phyloP scores from a whole-genome alignment of 1,139 yeast species.

The Blastobotrys malaysiensis region DNA sequence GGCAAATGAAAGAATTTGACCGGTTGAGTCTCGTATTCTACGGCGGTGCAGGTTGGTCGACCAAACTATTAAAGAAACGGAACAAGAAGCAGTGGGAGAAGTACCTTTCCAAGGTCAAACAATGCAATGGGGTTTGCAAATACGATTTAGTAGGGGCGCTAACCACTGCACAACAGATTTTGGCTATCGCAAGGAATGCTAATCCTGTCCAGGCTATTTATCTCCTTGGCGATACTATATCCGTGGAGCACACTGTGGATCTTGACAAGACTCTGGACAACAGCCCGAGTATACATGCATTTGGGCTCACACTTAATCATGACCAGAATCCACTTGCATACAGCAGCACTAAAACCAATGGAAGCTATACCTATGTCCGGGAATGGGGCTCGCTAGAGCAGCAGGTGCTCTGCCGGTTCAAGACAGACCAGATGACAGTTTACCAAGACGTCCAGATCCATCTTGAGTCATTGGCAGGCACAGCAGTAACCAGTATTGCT shows the following conservation, averaged over 20 bases:
- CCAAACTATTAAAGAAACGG: neutral
- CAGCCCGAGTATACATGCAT: conserved; percentile 10
- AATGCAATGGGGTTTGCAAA: conserved; percentile 8
- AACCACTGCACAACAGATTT: neutral
- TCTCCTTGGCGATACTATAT: neutral
- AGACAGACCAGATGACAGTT: conserved; percentile 10
- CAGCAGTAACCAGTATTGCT: conserved; percentile 14
- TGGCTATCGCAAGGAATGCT: neutral
- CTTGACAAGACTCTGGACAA: neutral
- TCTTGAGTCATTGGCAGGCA: conserved; percentile 14
- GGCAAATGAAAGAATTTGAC: conserved; percentile 20
- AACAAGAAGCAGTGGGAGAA: conserved; percentile 4
- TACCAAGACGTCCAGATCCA: conserved; percentile 17
- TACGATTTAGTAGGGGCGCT: neutral
- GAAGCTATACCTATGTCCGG: conserved; percentile 14
- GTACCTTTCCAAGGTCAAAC: neutral
- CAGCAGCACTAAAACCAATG: conserved; percentile 8
- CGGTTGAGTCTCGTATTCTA: conserved; percentile 21
- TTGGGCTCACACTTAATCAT: conserved; percentile 15
- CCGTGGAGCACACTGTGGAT: neutral
- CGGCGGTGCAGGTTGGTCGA: conserved; percentile 10
- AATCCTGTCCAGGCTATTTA: neutral
- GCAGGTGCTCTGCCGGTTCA: conserved; percentile 13
- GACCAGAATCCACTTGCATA: conserved; percentile 12
- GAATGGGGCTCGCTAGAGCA: conserved; percentile 14